Evolutionary conservation across 768 basidiomycete species (phyloP).

Genomic region (Mycena latifolia): DNA sequence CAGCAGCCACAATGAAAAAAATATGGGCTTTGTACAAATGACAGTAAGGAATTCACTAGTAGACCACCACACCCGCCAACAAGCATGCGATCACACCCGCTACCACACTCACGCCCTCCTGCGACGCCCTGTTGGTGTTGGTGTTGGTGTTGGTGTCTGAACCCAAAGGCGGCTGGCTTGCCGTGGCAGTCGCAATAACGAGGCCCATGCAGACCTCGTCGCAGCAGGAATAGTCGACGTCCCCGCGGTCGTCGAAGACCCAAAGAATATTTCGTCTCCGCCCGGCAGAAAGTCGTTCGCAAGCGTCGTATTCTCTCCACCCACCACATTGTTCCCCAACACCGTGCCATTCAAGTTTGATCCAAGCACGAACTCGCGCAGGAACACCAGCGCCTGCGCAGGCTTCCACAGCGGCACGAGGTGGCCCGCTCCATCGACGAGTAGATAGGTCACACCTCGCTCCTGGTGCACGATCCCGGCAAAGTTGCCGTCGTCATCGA

Average conservation of each 20-base stretch:
- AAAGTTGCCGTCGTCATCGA: slow-evolving; percentile 55
- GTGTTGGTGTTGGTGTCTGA: slow-evolving; percentile 10
- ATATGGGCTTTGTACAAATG: too few species aligned
- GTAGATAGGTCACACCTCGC: slow-evolving; percentile 53
- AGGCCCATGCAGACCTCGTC: slow-evolving; percentile 53
- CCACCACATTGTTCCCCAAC: slow-evolving; percentile 28
- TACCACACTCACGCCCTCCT: neutral
- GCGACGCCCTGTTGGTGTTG: slow-evolving; percentile 1
- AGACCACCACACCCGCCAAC: slow-evolving; percentile 13
- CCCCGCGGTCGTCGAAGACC: slow-evolving; percentile 53
- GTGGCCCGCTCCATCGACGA: slow-evolving; percentile 36
- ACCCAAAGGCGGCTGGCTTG: slow-evolving; percentile 1
- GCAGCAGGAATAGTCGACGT: slow-evolving; percentile 52
- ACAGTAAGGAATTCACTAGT: slow-evolving; percentile 8
- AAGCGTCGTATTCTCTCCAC: slow-evolving; percentile 53
- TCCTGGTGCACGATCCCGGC: slow-evolving; percentile 68
- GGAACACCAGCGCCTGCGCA: slow-evolving; percentile 55
- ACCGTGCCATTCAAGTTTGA: slow-evolving; percentile 61
- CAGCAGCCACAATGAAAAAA: neutral
- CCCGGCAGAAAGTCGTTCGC: slow-evolving; percentile 51
- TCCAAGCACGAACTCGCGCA: slow-evolving; percentile 63
- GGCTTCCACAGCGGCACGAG: slow-evolving; percentile 35
- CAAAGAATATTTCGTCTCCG: slow-evolving; percentile 56
- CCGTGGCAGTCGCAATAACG: slow-evolving; percentile 45
- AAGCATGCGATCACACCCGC: slow-evolving; percentile 1